Conservation (phyloP, 1,139 yeast genomes). For the Suhomyces coccinellae region DNA sequence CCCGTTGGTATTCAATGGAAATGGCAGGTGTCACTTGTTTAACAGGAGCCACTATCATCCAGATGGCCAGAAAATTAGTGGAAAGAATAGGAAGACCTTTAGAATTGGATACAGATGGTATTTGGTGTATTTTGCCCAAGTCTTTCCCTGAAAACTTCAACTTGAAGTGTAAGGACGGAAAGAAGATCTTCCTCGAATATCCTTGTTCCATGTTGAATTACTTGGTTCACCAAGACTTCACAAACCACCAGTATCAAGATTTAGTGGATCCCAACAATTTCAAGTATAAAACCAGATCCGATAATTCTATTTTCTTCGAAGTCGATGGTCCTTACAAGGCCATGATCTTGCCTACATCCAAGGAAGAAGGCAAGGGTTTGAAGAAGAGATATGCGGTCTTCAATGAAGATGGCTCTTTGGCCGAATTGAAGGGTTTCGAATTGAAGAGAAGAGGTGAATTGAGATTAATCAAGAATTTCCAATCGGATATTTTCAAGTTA, state of each 20-base stretch:
- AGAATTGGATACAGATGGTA: conserved; percentile 98
- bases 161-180: conserved; percentile 74
- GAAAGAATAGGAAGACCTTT: conserved; percentile 94
- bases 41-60: conserved; percentile 97
- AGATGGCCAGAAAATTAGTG: conserved; percentile 92
- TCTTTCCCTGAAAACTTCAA: conserved; percentile 89
- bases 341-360: conserved; percentile 95
- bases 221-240: conserved; percentile 84
- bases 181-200: conserved; percentile 74
- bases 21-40: conserved; percentile 99
- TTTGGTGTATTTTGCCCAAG: conserved; percentile 96
- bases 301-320: conserved; percentile 94
- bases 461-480: conserved; percentile 90
- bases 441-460: conserved; percentile 95
- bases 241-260: conserved; percentile 93
- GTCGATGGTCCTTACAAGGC: conserved; percentile 99
- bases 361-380: conserved; percentile 95
- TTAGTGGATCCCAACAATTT: conserved; percentile 66
- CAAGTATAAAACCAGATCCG: conserved; percentile 76
- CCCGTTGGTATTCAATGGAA: conserved; percentile 99
- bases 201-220: conserved; percentile 97
- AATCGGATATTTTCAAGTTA: conserved; percentile 87
- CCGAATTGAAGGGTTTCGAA: conserved; percentile 96
- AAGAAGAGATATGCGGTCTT: conserved; percentile 97
- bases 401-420: conserved; percentile 89